These are phyloP conservation scores for Pseudogymnoascus verrucosus DNA, from an alignment of 2,329 filamentous ascomycete genomes.

Conservation along the genomic window DNA sequence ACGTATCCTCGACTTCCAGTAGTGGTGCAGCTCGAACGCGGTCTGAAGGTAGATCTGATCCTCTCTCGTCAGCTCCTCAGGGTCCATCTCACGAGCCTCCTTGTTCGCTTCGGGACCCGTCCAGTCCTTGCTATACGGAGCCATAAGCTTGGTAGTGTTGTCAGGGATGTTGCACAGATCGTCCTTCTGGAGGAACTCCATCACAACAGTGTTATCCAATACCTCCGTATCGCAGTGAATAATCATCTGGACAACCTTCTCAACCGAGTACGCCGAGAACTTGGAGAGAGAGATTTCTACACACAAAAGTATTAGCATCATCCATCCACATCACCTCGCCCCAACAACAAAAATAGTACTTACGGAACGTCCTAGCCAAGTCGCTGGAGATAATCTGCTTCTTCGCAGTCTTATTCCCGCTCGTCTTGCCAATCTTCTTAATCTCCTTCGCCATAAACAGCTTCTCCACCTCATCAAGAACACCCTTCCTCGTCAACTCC, in stretches of 20 bases:
- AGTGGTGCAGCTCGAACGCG: constrained; percentile 89
- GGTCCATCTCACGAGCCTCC: constrained; percentile 76
- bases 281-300: constrained; percentile 81
- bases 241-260: constrained; percentile 84
- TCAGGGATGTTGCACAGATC: constrained; percentile 90
- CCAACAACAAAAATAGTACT: constrained; percentile 25
- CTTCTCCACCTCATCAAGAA: constrained; percentile 95
- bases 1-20: constrained; percentile 97
- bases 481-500: constrained; percentile 87
- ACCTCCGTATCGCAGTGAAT: constrained; percentile 91
- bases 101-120: constrained; percentile 76
- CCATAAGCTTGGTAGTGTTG: constrained; percentile 83
- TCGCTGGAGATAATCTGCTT: constrained; percentile 94
- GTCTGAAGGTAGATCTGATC: constrained; percentile 94
- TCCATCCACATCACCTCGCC: neutral
- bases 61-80: constrained; percentile 78
- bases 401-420: constrained; percentile 73
- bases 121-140: constrained; percentile 94
- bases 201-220: constrained; percentile 80
- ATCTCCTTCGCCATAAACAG: constrained; percentile 96
- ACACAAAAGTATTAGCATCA: constrained; percentile 15
- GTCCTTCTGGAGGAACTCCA: constrained; percentile 93
- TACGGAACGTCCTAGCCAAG: constrained; percentile 77
- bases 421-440: constrained; percentile 68
- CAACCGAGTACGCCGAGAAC: constrained; percentile 74